Evolutionary conservation across 129 eudicot species (phyloP), one percentile per base, ranked within the genome.

Genomic region (Flaveria robusta): DNA sequence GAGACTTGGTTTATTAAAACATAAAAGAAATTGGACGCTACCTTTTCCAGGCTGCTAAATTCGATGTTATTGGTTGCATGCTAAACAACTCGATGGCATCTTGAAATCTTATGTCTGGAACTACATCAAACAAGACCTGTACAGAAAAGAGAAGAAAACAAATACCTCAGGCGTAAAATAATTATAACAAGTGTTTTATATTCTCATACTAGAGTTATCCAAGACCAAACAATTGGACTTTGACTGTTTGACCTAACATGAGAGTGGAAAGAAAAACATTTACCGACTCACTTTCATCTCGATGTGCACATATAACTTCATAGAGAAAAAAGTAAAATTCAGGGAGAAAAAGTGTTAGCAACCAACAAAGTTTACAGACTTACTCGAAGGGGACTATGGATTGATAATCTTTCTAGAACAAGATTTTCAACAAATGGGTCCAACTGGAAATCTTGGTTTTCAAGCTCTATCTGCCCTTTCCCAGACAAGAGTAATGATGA

Each of bases 371-470:
- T 15, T 55, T 58, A 70, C 69, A 78, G 31, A 64, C 89, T 86
- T 89, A 94, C 99, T 85, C 96, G 86, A 65, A 94, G 88, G 52
- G 99, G 97, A 66, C 97, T 94, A 79, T 91, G 96, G 81, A 89
- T 81, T 4, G 99, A 94, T 71, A 94, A 74, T 78, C 99, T 89
- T 81, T 94, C 99, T 54, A 94, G 82, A 69, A 91, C 99, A 82
- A 91, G 93, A 81, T 94, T 94, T 83, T 94, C 96, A 80, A 94
- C 97, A 83, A 94, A 94, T 24, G 99, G 90, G 76, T 94, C 99
- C 81, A 82, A 79, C 58, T 87, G 82, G 14, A 72, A 66, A 81
- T 84, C 83, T 79, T 78, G 86, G 72, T 75, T 81, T 81, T 74
- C 87, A 68, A 46, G 58, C 47, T 81, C 90, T 56, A 68, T 70